phyloP scores from a whole-genome alignment of 2,329 filamentous ascomycete species.

The Nannizziopsis arthrosporioides region DNA sequence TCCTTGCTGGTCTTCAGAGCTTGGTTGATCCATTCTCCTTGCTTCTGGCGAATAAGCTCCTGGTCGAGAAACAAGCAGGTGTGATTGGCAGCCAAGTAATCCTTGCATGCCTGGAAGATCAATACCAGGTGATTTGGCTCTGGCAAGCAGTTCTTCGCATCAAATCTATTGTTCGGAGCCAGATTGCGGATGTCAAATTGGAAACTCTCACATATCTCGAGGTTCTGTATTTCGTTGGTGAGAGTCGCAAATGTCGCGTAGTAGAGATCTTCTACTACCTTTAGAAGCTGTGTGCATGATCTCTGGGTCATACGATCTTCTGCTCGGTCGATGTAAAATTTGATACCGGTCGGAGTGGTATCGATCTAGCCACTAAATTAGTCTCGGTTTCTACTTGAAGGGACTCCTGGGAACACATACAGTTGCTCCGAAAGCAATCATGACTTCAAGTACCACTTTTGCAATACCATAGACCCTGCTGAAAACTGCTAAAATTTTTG shows the following conservation, averaged over 20 bases:
- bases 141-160: slow-evolving; percentile 19
- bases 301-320: slow-evolving; percentile 23
- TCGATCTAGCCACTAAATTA: slow-evolving; percentile 22
- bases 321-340: slow-evolving; percentile 23
- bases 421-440: slow-evolving; percentile 26
- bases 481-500: slow-evolving; percentile 23
- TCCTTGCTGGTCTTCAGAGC: slow-evolving; percentile 16
- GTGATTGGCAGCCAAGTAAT: slow-evolving; percentile 21
- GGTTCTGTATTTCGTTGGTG: slow-evolving; percentile 27
- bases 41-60: slow-evolving; percentile 21
- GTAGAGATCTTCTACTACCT: slow-evolving; percentile 27
- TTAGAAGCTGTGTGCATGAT: slow-evolving; percentile 23
- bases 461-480: slow-evolving; percentile 27
- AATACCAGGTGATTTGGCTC: slow-evolving; percentile 26
- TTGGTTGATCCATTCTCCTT: slow-evolving; percentile 22
- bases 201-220: slow-evolving; percentile 27
- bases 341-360: slow-evolving; percentile 20
- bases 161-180: slow-evolving; percentile 14
- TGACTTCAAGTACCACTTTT: slow-evolving; percentile 25
- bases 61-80: slow-evolving; percentile 22
- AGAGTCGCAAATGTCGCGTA: slow-evolving; percentile 29
- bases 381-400: too few relatives aligned
- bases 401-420: slow-evolving; percentile 17
- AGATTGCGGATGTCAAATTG: slow-evolving; percentile 18
- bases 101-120: slow-evolving; percentile 26